Conservation (phyloP, 495 filamentous ascomycete species). For the Podospora fimiseda region DNA sequence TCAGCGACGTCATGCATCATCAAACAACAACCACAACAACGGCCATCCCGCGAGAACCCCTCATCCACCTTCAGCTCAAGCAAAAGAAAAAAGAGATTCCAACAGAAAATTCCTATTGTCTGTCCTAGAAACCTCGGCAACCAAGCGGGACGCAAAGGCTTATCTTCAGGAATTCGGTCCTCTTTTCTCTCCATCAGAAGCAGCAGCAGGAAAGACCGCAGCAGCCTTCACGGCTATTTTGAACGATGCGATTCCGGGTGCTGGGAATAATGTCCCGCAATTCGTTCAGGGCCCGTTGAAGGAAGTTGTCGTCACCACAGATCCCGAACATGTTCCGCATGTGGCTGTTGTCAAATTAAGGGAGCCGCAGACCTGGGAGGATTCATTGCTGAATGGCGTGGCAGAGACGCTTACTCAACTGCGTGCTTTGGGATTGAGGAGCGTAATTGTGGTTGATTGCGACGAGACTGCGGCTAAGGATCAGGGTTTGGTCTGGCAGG, state of each 20-base stretch:
- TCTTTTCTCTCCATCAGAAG: not conserved
- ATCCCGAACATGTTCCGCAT: constrained; percentile 53
- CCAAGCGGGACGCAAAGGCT: not conserved
- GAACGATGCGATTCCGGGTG: constrained; percentile 34
- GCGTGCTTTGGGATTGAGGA: constrained; percentile 67
- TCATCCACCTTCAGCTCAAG: not conserved
- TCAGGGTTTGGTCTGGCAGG: constrained; percentile 20
- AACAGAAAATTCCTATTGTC: not conserved
- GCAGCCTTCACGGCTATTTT: constrained; percentile 15
- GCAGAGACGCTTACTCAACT: constrained; percentile 81
- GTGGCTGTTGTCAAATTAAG: constrained; percentile 82
- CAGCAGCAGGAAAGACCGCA: constrained; percentile 16
- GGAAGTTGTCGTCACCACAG: constrained; percentile 20
- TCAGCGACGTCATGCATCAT: not conserved
- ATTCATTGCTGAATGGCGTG: constrained; percentile 63
- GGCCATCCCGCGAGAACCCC: not conserved
- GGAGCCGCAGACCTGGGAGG: constrained; percentile 60
- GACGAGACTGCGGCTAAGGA: constrained; percentile 30
- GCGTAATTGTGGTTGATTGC: constrained; percentile 76
- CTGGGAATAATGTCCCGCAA: constrained; percentile 26
- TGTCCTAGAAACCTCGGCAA: not conserved
- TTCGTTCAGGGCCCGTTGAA: constrained; percentile 26
- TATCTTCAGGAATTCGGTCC: not conserved
- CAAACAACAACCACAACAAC: not conserved
- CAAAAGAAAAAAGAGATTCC: not conserved